A percentile compares a stretch with the other conserved stretches of the same genome.
Evolutionary conservation across 129 eudicot species (phyloP).

Genomic region (Artemisia argyi): DNA sequence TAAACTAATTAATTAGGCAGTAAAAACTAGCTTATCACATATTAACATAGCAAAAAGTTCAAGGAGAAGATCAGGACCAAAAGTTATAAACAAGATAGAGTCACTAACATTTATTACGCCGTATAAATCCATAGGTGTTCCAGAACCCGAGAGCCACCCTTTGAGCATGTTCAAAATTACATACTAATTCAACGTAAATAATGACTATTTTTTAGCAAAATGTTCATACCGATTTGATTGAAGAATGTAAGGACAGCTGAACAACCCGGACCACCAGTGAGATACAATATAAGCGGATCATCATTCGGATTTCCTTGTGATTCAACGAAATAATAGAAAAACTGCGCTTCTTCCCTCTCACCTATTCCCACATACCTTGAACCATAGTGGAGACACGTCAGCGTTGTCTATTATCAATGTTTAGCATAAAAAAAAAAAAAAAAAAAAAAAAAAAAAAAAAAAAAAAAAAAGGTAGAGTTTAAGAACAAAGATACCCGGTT

Average conservation of each 20-base stretch:
- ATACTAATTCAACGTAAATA: neutral
- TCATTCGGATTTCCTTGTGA: conserved; percentile 52
- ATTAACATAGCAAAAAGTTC: no score
- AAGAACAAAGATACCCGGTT: conserved; percentile 24
- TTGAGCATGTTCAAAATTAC: neutral
- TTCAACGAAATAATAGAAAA: conserved; percentile 64
- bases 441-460: no score
- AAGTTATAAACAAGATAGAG: no score
- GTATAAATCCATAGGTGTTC: no score
- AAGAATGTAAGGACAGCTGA: conserved; percentile 34
- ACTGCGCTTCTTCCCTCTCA: conserved; percentile 32
- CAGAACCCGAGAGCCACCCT: no score
- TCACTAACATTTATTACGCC: no score
- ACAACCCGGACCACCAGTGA: conserved; percentile 78
- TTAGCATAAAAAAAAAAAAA: no score
- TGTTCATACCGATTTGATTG: conserved; percentile 35
- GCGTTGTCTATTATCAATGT: no score
- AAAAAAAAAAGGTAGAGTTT: neutral
- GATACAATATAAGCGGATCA: conserved; percentile 71
- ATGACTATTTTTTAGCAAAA: neutral
- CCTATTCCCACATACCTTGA: conserved; percentile 36
- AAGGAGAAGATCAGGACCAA: no score
- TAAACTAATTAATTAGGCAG: no score
- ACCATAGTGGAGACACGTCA: neutral
- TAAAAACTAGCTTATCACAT: no score